A percentile compares a stretch with the other conserved stretches of the same genome.
phyloP scores from a whole-genome alignment of 768 basidiomycete genomes.

The Lactarius sanguifluus region DNA sequence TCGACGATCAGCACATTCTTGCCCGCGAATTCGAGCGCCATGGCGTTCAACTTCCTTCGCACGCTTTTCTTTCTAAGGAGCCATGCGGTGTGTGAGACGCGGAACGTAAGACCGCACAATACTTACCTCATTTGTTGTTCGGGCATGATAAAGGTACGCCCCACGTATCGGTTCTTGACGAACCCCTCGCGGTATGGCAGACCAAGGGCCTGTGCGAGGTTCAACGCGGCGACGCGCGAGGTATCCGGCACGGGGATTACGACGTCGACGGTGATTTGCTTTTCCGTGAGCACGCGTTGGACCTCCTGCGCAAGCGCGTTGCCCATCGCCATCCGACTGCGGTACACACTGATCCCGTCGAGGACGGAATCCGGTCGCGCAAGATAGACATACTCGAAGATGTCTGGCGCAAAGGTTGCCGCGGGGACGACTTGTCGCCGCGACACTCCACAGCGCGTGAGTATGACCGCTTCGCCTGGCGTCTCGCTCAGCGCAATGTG shows the following conservation, averaged over 20 bases:
- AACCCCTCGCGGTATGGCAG: conserved; percentile 98
- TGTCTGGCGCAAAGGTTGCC: conserved; percentile 89
- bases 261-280: conserved; percentile 80
- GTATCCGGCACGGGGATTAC: conserved; percentile 99
- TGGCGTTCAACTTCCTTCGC: conserved; percentile 92
- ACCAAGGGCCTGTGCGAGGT: conserved; percentile 85
- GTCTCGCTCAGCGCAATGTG: neutral
- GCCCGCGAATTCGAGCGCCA: conserved; percentile 91
- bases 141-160: conserved; percentile 99
- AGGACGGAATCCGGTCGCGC: conserved; percentile 97
- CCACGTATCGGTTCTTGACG: conserved; percentile 98
- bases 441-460: conserved; percentile 77
- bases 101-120: neutral
- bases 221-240: conserved; percentile 91
- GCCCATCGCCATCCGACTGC: conserved; percentile 99
- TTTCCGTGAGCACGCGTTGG: conserved; percentile 62
- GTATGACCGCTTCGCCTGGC: conserved; percentile 91
- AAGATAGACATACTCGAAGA: conserved; percentile 99
- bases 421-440: conserved; percentile 70
- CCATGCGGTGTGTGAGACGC: neutral
- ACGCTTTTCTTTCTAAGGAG: conserved; percentile 82
- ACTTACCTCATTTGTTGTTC: conserved; percentile 89
- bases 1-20: conserved; percentile 97
- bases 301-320: conserved; percentile 92
- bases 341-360: conserved; percentile 95